phyloP scores from a whole-genome alignment of 305 asterid genomes.

The Caryopteris hybrid region DNA sequence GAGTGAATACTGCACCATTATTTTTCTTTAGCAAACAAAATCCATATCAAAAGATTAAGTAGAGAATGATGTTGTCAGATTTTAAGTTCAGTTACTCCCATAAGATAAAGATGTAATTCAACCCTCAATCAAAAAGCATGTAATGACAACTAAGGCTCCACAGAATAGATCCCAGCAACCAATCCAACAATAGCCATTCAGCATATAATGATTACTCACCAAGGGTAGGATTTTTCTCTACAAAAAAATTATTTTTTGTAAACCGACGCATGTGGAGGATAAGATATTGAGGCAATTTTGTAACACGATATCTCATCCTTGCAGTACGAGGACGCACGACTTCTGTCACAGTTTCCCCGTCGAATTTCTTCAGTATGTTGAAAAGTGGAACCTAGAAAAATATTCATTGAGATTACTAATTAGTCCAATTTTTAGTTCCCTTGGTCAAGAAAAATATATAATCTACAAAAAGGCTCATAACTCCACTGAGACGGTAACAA shows the following conservation, averaged over 20 bases:
- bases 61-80: not conserved
- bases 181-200: not conserved
- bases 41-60: not conserved
- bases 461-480: not conserved
- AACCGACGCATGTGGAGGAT: conserved; percentile 90
- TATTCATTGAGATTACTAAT: conserved; percentile 16
- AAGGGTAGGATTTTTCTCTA: conserved; percentile 96
- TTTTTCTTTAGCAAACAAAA: not conserved
- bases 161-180: not conserved
- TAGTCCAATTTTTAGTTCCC: not conserved
- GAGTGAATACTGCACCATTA: not conserved
- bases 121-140: conserved; percentile 4
- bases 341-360: conserved; percentile 90
- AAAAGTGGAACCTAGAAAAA: conserved; percentile 83
- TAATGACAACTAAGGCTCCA: not conserved
- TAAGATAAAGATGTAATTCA: not conserved
- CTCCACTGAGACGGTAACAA: not conserved
- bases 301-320: conserved; percentile 92
- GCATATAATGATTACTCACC: conserved; percentile 44
- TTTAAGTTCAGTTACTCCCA: not conserved
- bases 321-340: conserved; percentile 89
- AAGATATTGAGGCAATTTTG: conserved; percentile 71
- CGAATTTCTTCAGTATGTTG: conserved; percentile 91
- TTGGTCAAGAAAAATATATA: not conserved
- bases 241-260: conserved; percentile 90